These are phyloP conservation scores for Madurella fahalii DNA, from an alignment of 2,329 filamentous ascomycete genomes.

Conservation along the genomic window DNA sequence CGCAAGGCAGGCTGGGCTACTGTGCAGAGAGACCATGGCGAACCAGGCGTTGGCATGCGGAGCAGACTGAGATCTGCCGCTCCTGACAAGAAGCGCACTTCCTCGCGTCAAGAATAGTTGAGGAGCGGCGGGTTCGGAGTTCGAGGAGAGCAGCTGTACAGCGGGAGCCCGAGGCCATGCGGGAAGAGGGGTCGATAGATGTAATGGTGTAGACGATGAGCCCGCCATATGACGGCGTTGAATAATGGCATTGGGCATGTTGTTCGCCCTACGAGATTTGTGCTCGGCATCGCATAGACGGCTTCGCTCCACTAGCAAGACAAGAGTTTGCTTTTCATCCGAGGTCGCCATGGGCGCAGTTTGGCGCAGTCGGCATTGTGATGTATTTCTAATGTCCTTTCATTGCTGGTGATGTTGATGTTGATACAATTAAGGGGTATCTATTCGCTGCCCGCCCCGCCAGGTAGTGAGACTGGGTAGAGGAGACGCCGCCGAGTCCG, in stretches of 20 bases:
- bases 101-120: background rate
- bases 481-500: too few species aligned
- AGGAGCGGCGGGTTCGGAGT: background rate
- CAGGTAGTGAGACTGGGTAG: background rate
- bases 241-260: background rate
- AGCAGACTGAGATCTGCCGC: background rate
- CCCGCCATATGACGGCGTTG: background rate
- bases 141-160: background rate
- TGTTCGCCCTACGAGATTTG: background rate
- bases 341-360: too few species aligned
- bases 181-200: background rate
- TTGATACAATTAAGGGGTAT: conserved; percentile 14
- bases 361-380: too few species aligned
- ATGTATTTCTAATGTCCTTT: background rate
- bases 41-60: background rate
- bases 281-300: background rate
- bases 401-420: background rate
- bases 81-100: background rate
- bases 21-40: background rate
- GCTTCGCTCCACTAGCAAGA: background rate
- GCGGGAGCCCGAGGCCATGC: too few species aligned
- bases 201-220: background rate
- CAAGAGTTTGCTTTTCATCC: background rate
- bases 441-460: background rate
- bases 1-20: background rate